phyloP scores from a whole-genome alignment of 2,329 filamentous ascomycete genomes.

The Colletotrichum abscissum region DNA sequence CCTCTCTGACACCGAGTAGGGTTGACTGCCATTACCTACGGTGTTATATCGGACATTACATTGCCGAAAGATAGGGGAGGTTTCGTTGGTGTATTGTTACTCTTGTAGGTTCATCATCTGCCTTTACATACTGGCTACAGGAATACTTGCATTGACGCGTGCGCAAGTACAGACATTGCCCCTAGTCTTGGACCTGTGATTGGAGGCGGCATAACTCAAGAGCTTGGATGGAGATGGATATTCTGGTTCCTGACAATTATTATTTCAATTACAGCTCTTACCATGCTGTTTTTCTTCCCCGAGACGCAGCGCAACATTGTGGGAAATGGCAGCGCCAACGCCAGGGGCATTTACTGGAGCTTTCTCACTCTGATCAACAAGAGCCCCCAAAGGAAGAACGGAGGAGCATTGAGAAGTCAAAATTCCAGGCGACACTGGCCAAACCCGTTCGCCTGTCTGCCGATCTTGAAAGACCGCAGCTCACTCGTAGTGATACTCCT shows the following conservation, averaged over 20 bases:
- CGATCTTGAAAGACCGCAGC: not conserved
- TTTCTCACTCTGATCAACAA: not conserved
- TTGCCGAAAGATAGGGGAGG: conserved; percentile 66
- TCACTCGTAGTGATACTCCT: conserved; percentile 29
- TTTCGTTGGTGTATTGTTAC: conserved; percentile 60
- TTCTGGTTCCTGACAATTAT: conserved; percentile 65
- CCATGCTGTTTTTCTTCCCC: conserved; percentile 57
- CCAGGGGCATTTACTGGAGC: not conserved
- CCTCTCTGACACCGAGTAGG: conserved; percentile 55
- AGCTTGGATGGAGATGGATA: conserved; percentile 62
- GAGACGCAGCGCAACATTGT: conserved; percentile 56
- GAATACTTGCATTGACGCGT: not conserved
- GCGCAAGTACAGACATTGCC: conserved; percentile 24
- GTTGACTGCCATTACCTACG: conserved; percentile 54
- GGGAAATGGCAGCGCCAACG: not conserved
- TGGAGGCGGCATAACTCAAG: conserved; percentile 61
- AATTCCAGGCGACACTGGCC: not conserved
- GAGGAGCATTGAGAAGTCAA: not conserved
- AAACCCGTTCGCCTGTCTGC: not conserved
- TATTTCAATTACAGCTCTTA: conserved; percentile 48
- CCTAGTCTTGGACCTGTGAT: conserved; percentile 58
- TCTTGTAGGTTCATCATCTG: conserved; percentile 37
- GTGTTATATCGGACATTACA: conserved; percentile 68
- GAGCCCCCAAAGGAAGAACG: not conserved
- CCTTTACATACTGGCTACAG: not conserved